Conservation (phyloP, 2,329 filamentous ascomycete species). For the Penicillium rolfsii region DNA sequence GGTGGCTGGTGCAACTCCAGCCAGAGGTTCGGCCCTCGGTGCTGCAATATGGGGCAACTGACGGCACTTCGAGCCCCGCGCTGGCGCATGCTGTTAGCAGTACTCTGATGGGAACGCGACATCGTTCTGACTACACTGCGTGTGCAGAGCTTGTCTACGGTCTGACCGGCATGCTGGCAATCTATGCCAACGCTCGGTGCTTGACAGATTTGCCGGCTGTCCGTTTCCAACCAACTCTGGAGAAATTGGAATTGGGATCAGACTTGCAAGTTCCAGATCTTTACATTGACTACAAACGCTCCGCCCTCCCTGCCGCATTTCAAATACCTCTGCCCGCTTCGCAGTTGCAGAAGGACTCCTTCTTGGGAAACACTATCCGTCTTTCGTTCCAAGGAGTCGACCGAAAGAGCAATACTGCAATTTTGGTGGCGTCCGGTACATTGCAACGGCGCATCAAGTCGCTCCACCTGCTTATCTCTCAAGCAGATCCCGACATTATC, state of each 20-base stretch:
- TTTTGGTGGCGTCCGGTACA: slow-evolving; percentile 43
- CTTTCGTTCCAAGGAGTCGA: slow-evolving; percentile 46
- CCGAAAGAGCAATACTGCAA: slow-evolving; percentile 34
- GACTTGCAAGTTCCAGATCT: slow-evolving; percentile 41
- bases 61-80: slow-evolving; percentile 25
- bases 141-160: slow-evolving; percentile 42
- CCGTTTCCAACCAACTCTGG: slow-evolving; percentile 34
- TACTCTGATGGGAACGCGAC: slow-evolving; percentile 28
- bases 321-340: slow-evolving; percentile 35
- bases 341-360: slow-evolving; percentile 28
- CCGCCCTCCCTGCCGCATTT: slow-evolving; percentile 36
- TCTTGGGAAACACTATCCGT: slow-evolving; percentile 41
- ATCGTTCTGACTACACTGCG: slow-evolving; percentile 31
- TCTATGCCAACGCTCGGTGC: slow-evolving; percentile 43
- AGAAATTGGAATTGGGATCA: slow-evolving; percentile 36
- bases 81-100: slow-evolving; percentile 37
- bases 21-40: slow-evolving; percentile 19
- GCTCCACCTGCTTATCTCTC: slow-evolving; percentile 32
- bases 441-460: slow-evolving; percentile 34
- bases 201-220: slow-evolving; percentile 35
- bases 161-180: slow-evolving; percentile 42
- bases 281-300: slow-evolving; percentile 38
- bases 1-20: slow-evolving; percentile 67
- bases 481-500: slow-evolving; percentile 36
- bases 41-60: slow-evolving; percentile 13